Base-by-base conservation (phyloP, 495 filamentous ascomycete genomes). In the Clohesyomyces aquaticus region DNA sequence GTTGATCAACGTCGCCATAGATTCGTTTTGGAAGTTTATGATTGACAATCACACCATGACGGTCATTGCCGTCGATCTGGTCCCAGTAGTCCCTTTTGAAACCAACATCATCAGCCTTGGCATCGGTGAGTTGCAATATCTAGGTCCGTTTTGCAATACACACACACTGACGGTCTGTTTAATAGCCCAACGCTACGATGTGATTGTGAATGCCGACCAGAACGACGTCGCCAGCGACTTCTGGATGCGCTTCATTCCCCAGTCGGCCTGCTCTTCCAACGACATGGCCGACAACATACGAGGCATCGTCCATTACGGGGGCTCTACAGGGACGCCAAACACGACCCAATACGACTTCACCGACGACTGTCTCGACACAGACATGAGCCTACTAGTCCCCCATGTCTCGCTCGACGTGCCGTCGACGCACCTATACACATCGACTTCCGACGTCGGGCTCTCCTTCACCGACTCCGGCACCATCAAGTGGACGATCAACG, bases 141-240 rank as follows among this genome's bases (percentile, higher is more conserved):
- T n/a, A n/a, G n/a, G n/a, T n/a, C n/a, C n/a, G n/a, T n/a, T n/a
- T n/a, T n/a, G n/a, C n/a, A n/a, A n/a, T n/a, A n/a, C n/a, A n/a
- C n/a, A n/a, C n/a, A n/a, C n/a, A n/a, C n/a, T n/a, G n/a, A n/a
- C n/a, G n/a, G n/a, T n/a, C n/a, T n/a, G n/a, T n/a, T n/a, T n/a
- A n/a, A n/a, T n/a, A n/a, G n/a, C n/a, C 77, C 87, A 91, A 75
- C 81, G 89, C 29, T 87, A 87, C 73, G 83, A 90, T 65, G 77
- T 91, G 11, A 83, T 88, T 59, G 81, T 91, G 47, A 81, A 82
- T 46, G 88, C 87, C 16, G 78, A 81, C 57, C 72, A 83, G 60
- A 19, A 48, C 12, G 19, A 61, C 29, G 50, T 66, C 11, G 77
- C 52, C n/a, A 26, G 32, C 23, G 81, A 83, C 67, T 91, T 87